Evolutionary conservation across 1,139 yeast genomes (phyloP), one percentile per base, ranked within the genome.

Genomic region (Pichia sp.): DNA sequence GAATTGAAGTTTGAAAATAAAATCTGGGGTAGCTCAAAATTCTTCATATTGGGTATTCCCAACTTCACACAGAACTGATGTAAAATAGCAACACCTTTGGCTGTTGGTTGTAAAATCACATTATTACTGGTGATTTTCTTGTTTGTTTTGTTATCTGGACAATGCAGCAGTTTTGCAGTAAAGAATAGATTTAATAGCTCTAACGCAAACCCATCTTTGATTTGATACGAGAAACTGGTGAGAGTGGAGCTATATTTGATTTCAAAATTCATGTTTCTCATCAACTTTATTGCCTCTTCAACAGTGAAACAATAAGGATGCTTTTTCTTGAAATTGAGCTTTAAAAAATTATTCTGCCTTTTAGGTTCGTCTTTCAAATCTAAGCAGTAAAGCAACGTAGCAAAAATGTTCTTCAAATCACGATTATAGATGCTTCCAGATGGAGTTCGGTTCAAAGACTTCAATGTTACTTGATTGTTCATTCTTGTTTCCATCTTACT

Each of bases 31-130:
- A 50, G 18, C 12, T 37, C 35, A 2, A 40, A 28, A 22, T 58
- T 49, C 12, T 60, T 58, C 34, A 63, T 66, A 28, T 48, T 42
- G 43, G 81, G 60, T 0, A 50, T 22, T 3, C 91, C 94, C 40
- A 72, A 63, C 34, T 66, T 70, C 39, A 66, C 64, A 48, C 82
- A 78, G 56, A 79, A 86, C 11, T 70, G 66, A 38, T 74, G 75
- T 2, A 89, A 61, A 0, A 86, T 58, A 0, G 88, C 79, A 4
- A 86, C 75, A 1, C 97, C 98, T 55, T 91, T 91, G 0, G 97
- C 91, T 0, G 97, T 86, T 5, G 96, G 95, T 54, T 89, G 97
- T 28, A 88, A 56, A 4, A 65, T 43, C 1, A 67, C 63, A 1
- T 35, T 62, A 57, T 3, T 54, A 60, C n/a, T 19, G 42, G 71